Base-by-base conservation (phyloP, 495 filamentous ascomycete species). In the Aspergillus cristatus region DNA sequence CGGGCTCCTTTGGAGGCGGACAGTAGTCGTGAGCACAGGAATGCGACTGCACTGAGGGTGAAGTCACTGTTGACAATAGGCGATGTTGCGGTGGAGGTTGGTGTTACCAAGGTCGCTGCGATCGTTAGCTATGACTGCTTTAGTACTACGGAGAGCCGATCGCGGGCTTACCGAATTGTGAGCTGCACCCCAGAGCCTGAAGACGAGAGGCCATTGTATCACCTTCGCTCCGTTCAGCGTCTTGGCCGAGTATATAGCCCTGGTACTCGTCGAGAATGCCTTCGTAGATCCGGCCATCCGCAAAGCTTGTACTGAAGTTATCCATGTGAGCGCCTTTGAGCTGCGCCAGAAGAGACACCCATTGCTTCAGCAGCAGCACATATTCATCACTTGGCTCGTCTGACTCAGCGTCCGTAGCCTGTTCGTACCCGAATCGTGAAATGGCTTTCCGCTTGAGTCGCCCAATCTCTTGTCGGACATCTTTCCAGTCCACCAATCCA, bases 11-110 rank as follows among this genome's bases (percentile, higher is more conserved):
- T 62, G 6, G 71, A 70, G 17, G 71, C 62, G 1, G 68, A 63
- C 11, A 82, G 67, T 3, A 84, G 53, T 25, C 79, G 67, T 3
- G 76, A 81, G 31, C 74, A 78, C 6, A 84, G 70, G 53, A 80
- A 81, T 7, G 75, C 65, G 26, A 82, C 65, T 10, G 63, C 63
- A 10, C 70, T 66, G 29, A 79, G 50, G 0, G 71, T 75, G 44
- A 74, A 75, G 40, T 72, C 63, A 13, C 46, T 45, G 37, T 24
- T 61, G 32, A 71, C 72, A 28, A 72, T 48, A 22, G 53, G 51
- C 1, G 53, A 37, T 17, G 49, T 43, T 7, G 47, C 52, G 29
- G 62, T 56, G 29, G 50, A 50, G 4, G 48, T 42, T 12, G 65
- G 60, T 45, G 51, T 50, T 10, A 66, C 43, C 7, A 63, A 53